These are phyloP conservation scores for Liriodendron chinense DNA, from an alignment of 164 flowering plant genomes.

Conservation along the genomic window DNA sequence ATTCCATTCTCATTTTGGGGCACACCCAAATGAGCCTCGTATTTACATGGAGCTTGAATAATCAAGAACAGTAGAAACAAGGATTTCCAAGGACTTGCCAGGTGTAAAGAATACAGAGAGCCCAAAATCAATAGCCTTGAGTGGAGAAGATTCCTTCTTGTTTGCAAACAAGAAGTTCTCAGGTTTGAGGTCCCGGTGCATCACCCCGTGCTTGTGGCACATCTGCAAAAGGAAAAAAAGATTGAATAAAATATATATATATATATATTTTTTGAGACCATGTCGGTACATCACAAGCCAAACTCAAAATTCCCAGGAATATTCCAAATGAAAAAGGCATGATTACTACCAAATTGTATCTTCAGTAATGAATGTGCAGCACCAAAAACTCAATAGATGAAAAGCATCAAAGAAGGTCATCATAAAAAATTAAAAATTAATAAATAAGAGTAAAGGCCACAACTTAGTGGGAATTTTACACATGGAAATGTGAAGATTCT, in stretches of 20 bases:
- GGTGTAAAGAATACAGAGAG: slow-evolving; percentile 84
- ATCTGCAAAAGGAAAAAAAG: slow-evolving; percentile 38
- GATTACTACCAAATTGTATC: neutral
- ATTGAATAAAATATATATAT: too few species aligned
- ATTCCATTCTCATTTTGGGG: neutral
- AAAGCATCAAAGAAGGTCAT: neutral
- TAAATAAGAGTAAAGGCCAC: neutral
- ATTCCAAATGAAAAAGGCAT: neutral
- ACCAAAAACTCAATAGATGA: neutral
- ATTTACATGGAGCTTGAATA: neutral
- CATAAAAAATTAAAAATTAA: neutral
- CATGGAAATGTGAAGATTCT: slow-evolving; percentile 6
- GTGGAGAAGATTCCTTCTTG: slow-evolving; percentile 76
- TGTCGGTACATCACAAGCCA: neutral
- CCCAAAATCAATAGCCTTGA: slow-evolving; percentile 93
- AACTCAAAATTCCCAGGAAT: neutral
- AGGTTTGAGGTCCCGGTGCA: slow-evolving; percentile 94
- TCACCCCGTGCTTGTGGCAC: slow-evolving; percentile 94
- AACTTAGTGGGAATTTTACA: neutral
- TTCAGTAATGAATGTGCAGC: neutral
- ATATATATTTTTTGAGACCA: neutral
- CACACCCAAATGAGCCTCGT: neutral
- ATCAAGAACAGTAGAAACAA: neutral
- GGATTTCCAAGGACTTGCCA: slow-evolving; percentile 35
- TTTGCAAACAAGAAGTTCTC: slow-evolving; percentile 89